Base-by-base conservation (phyloP, 257 asterid genomes). In the Coffea canephora region DNA sequence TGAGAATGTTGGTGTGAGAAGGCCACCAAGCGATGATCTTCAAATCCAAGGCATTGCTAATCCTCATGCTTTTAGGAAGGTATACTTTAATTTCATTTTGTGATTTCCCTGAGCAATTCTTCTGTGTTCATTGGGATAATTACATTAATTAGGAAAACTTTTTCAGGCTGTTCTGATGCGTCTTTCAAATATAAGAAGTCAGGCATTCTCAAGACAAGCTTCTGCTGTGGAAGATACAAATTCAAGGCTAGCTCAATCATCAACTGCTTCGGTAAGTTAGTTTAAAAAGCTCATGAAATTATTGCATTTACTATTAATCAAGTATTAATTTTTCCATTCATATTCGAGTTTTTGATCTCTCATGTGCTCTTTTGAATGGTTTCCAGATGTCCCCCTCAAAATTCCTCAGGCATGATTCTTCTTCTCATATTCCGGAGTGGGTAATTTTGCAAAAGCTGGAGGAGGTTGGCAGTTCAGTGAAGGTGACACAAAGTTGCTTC, bases 31-130 rank as follows among this genome's bases (percentile, higher is more conserved):
- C 41, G 96, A 92, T 83, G 97, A 90, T 87, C 89, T 92, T 80
- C 87, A 86, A 74, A 90, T 92, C 85, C 90, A 89, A 73, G 97
- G 97, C 25, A 82, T 92, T 81, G 79, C 83, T 19, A 84, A 92
- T 85, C 94, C 95, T 81, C 89, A 76, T 81, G 93, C 90, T 79
- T 91, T 92, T 79, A 86, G 93, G 86, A 87, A 92, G 96, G 96
- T 90, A 80, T 23, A 31, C 54, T 76, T 54, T 76, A 27, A 72
- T 79, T 67, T 66, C 61, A 50, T 16, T 16, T 75, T 70, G 71
- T 46, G 46, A 18, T 59, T 75, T 23, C 34, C 43, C 19, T 25
- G 12, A 59, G 74, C 12, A 31, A 52, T 34, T 70, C n/a, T 50
- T 49, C 25, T 3, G 43, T 27, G 27, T 49, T 64, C 23, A 65